A percentile compares a stretch with the other conserved stretches of the same genome.
Evolutionary conservation across 129 eudicot species (phyloP).

Genomic region (Flaveria ramosissima): DNA sequence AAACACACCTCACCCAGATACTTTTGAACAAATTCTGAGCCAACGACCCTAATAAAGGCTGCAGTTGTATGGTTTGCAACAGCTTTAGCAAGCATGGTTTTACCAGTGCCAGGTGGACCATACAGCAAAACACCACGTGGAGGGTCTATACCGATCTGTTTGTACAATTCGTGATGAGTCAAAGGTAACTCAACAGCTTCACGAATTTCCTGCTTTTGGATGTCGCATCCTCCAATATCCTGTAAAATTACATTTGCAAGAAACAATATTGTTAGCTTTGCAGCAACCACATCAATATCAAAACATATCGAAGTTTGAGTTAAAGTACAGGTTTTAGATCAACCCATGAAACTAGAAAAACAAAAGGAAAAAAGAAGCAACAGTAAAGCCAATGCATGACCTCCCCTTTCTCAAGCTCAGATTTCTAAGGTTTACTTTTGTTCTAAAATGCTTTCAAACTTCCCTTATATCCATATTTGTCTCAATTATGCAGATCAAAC

Average conservation of each 20-base stretch:
- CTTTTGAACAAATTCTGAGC: constrained; percentile 90
- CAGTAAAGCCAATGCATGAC: not conserved
- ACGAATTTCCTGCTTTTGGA: constrained; percentile 90
- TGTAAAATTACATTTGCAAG: constrained; percentile 15
- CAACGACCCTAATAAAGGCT: constrained; percentile 86
- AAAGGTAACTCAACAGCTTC: constrained; percentile 92
- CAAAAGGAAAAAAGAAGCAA: constrained; percentile 12
- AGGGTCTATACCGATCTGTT: constrained; percentile 93
- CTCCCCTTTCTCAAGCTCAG: constrained; percentile 3
- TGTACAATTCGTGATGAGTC: constrained; percentile 82
- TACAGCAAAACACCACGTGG: constrained; percentile 89
- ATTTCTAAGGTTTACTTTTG: constrained; percentile 5
- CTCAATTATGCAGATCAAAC: not conserved
- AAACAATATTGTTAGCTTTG: not conserved
- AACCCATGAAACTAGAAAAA: constrained; percentile 18
- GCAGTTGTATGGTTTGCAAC: constrained; percentile 90
- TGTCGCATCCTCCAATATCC: constrained; percentile 97
- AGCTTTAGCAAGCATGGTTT: constrained; percentile 92
- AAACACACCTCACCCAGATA: constrained; percentile 86
- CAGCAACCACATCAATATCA: constrained; percentile 4
- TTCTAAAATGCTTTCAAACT: not conserved
- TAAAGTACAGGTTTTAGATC: not conserved
- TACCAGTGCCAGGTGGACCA: constrained; percentile 96
- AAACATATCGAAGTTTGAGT: not conserved
- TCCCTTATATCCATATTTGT: not conserved